Evolutionary conservation across 129 eudicot species (phyloP).

Genomic region (Flaveria linearis): DNA sequence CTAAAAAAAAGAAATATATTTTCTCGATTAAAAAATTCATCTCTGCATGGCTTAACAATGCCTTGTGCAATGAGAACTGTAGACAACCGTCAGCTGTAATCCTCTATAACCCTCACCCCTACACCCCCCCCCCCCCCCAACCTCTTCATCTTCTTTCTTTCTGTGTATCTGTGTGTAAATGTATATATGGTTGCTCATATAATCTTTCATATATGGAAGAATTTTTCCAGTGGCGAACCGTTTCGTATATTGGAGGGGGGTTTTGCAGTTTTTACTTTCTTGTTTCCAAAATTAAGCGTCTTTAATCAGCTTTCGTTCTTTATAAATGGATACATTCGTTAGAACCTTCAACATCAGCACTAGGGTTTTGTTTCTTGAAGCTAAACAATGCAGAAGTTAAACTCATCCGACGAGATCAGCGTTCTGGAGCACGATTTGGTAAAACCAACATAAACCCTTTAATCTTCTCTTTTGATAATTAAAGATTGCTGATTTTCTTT

Average conservation of each 20-base stretch:
- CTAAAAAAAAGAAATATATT: not conserved
- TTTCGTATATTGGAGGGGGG: conserved; percentile 29
- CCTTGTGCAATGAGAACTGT: conserved; percentile 30
- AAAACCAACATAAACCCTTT: conserved; percentile 20
- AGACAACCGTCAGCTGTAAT: conserved; percentile 38
- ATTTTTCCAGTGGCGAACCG: conserved; percentile 16
- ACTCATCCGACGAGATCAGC: conserved; percentile 54
- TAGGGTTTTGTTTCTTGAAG: conserved; percentile 33
- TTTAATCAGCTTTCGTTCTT: not conserved
- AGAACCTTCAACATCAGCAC: conserved; percentile 10
- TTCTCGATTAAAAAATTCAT: not conserved
- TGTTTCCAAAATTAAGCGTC: conserved; percentile 22
- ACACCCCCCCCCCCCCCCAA: not conserved
- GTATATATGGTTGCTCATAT: not conserved
- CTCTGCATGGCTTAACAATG: conserved; percentile 40
- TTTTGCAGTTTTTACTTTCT: conserved; percentile 23
- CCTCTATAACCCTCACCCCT: conserved; percentile 9
- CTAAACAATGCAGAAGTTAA: conserved; percentile 47
- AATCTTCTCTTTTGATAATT: not conserved
- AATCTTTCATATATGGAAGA: conserved; percentile 20
- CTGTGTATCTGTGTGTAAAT: conserved; percentile 5
- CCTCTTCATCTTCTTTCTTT: not conserved
- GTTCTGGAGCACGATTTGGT: conserved; percentile 57
- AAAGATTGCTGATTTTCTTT: conserved; percentile 9
- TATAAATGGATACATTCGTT: conserved; percentile 31